phyloP scores from a whole-genome alignment of 129 eudicot species.

The Tagetes erecta region DNA sequence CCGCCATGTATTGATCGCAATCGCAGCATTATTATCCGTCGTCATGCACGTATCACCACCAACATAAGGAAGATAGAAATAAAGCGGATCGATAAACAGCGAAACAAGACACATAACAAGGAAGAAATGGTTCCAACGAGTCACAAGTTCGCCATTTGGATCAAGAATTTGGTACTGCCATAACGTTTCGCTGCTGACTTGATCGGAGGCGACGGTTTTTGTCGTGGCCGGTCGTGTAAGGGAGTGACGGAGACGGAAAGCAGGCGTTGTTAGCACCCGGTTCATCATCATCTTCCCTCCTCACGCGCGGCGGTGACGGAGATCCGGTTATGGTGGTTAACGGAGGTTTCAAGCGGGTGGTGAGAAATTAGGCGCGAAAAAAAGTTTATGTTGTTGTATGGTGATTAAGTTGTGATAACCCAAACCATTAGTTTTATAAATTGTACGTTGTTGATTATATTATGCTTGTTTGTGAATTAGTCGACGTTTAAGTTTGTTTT shows the following conservation, averaged over 20 bases:
- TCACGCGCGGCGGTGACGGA: conserved; percentile 42
- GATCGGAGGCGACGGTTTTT: conserved; percentile 35
- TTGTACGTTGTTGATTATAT: not conserved
- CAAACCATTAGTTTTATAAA: not conserved
- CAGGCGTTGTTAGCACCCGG: conserved; percentile 60
- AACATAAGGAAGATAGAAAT: conserved; percentile 76
- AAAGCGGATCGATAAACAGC: conserved; percentile 81
- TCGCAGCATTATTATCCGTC: conserved; percentile 46
- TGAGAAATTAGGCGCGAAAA: conserved; percentile 39
- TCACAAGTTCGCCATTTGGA: conserved; percentile 75
- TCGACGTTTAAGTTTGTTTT: not conserved
- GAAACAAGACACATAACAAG: conserved; percentile 65
- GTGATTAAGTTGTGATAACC: conserved; percentile 24
- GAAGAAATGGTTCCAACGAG: conserved; percentile 79
- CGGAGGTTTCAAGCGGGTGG: conserved; percentile 18
- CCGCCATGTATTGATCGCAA: conserved; percentile 57
- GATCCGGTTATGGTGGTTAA: conserved; percentile 30
- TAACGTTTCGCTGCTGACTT: conserved; percentile 42
- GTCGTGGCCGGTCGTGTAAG: conserved; percentile 41
- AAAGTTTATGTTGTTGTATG: conserved; percentile 6
- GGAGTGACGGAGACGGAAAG: conserved; percentile 65
- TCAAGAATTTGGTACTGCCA: conserved; percentile 85
- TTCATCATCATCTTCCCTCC: conserved; percentile 58
- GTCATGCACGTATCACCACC: conserved; percentile 73
- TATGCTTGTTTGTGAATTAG: not conserved